phyloP scores from a whole-genome alignment of 176 grass and related monocot genomes.

The Alopecurus myosuroides region DNA sequence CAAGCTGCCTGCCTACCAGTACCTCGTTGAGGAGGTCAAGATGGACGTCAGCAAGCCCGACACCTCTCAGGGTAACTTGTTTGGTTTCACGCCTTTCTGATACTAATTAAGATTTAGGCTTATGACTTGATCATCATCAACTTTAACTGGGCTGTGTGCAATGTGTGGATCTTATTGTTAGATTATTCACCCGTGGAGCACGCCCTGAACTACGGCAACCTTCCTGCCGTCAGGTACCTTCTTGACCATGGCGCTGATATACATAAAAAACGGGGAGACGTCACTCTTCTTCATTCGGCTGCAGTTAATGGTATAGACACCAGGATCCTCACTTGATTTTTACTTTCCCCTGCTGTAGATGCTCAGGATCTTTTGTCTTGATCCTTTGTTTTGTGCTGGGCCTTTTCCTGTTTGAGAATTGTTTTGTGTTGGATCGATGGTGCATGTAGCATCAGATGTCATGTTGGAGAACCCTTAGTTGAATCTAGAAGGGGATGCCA shows the following conservation, averaged over 20 bases:
- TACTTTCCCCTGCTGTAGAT: background rate
- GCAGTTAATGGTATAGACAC: background rate
- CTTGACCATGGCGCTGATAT: slow-evolving; percentile 21
- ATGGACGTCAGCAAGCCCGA: slow-evolving; percentile 9
- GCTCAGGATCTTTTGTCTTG: background rate
- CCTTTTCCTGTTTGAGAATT: background rate
- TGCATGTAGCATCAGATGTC: no score
- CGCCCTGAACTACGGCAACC: background rate
- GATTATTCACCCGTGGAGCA: background rate
- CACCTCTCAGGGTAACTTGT: background rate
- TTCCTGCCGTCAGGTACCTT: slow-evolving; percentile 23
- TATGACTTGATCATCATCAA: background rate
- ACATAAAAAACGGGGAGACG: background rate
- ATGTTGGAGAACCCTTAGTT: no score
- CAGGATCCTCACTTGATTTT: background rate
- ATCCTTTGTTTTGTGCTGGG: background rate
- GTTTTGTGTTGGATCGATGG: no score
- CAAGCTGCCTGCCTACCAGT: background rate
- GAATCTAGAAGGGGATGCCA: no score
- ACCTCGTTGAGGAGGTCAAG: slow-evolving; percentile 14
- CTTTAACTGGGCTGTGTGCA: background rate
- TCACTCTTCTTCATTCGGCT: background rate
- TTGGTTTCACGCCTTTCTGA: background rate
- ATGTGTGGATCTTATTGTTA: background rate
- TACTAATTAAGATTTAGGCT: background rate